Evolutionary conservation across 768 basidiomycete genomes (phyloP).

Genomic region (Lactifluus volemus): DNA sequence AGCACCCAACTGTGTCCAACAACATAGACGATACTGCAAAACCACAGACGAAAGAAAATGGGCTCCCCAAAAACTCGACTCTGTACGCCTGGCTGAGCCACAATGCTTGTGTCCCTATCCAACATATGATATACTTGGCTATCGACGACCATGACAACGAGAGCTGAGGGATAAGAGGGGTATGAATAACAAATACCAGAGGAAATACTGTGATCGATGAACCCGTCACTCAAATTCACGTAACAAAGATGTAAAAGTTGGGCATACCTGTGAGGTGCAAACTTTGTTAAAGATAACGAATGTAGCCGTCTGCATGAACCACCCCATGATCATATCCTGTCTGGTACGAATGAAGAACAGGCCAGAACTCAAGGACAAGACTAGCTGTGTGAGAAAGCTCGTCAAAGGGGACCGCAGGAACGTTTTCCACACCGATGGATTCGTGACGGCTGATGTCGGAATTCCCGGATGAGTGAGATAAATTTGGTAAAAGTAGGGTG

Average conservation of each 20-base stretch:
- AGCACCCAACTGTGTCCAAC: constrained; percentile 76
- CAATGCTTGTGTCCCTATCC: constrained; percentile 72
- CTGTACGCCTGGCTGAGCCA: constrained; percentile 91
- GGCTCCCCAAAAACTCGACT: constrained; percentile 76
- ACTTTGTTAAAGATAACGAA: constrained; percentile 99
- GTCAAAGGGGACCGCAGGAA: constrained; percentile 64
- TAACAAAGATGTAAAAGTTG: constrained; percentile 10
- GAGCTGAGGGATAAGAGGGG: constrained; percentile 71
- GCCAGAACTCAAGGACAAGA: constrained; percentile 61
- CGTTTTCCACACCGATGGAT: constrained; percentile 31
- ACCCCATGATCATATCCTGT: constrained; percentile 65
- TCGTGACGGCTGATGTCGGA: constrained; percentile 13
- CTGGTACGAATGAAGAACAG: constrained; percentile 54
- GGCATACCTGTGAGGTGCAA: constrained; percentile 85
- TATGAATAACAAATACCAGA: constrained; percentile 90
- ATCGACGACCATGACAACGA: constrained; percentile 39
- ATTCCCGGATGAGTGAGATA: constrained; percentile 71
- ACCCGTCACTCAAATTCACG: neutral
- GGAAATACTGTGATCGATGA: constrained; percentile 66
- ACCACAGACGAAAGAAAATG: constrained; percentile 73
- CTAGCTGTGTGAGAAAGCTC: constrained; percentile 80
- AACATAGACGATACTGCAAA: constrained; percentile 65
- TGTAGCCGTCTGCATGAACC: constrained; percentile 83
- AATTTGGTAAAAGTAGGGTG: constrained; percentile 92
- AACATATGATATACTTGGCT: constrained; percentile 40